These are phyloP conservation scores for Kalmusia sp. DNA, from an alignment of 2,329 filamentous ascomycete species.

Conservation along the genomic window DNA sequence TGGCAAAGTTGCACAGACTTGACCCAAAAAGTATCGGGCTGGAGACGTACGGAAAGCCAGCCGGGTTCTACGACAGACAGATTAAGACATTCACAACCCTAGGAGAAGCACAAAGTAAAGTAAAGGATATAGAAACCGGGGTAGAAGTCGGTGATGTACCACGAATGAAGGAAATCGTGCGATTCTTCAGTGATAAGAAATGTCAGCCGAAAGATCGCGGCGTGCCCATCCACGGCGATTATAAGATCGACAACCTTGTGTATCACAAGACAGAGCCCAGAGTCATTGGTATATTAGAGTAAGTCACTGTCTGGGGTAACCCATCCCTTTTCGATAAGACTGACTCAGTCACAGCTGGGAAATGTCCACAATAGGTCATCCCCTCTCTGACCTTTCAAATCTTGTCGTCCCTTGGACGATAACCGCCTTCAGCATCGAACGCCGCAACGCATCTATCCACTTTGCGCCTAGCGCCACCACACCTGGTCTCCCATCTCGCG, in stretches of 20 bases:
- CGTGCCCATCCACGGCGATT: conserved; percentile 87
- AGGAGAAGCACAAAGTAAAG: conserved; percentile 74
- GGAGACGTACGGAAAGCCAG: conserved; percentile 71
- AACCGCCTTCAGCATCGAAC: conserved; percentile 40
- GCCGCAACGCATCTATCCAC: conserved; percentile 46
- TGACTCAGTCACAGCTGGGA: conserved; percentile 68
- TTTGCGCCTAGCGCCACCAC: conserved; percentile 56
- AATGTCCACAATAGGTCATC: conserved; percentile 93
- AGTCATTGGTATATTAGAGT: conserved; percentile 90
- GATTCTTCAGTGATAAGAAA: conserved; percentile 72
- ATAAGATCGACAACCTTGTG: conserved; percentile 71
- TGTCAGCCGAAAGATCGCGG: conserved; percentile 76
- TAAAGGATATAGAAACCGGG: conserved; percentile 77
- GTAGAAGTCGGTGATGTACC: conserved; percentile 79
- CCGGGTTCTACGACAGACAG: conserved; percentile 83
- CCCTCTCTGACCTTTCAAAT: conserved; percentile 86
- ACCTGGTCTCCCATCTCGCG: conserved; percentile 66
- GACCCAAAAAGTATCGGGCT: conserved; percentile 70
- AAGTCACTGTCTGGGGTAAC: conserved; percentile 39
- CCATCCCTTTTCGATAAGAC: not conserved
- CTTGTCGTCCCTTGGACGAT: conserved; percentile 59
- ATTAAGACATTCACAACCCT: conserved; percentile 81
- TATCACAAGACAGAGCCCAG: conserved; percentile 84
- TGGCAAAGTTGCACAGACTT: conserved; percentile 82
- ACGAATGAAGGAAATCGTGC: conserved; percentile 76